A percentile compares a stretch with the other conserved stretches of the same genome.
phyloP scores from a whole-genome alignment of 2,329 filamentous ascomycete genomes.

The Emydomyces testavorans region DNA sequence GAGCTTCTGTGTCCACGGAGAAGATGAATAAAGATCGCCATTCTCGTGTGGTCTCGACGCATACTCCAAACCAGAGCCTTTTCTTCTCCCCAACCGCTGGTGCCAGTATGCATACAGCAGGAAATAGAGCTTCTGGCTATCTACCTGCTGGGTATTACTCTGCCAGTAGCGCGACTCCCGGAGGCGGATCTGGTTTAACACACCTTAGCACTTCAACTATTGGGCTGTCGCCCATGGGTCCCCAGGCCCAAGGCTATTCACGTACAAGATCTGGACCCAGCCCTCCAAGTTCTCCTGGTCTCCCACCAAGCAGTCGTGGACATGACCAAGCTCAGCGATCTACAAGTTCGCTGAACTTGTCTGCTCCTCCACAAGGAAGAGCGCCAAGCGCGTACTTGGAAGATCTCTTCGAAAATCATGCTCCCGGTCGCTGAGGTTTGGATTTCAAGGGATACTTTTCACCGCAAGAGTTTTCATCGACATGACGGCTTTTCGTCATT shows the following conservation, averaged over 20 bases:
- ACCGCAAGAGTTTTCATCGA: not conserved
- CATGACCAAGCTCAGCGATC: conserved; percentile 24
- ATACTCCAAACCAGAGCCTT: conserved; percentile 56
- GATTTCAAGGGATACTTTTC: conserved; percentile 1
- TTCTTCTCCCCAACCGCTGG: conserved; percentile 94
- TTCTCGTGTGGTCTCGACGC: conserved; percentile 31
- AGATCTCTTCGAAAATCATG: conserved; percentile 63
- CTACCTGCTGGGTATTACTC: conserved; percentile 88
- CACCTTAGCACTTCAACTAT: conserved; percentile 42
- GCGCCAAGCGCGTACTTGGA: conserved; percentile 85
- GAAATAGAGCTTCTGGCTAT: conserved; percentile 62
- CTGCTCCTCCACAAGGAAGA: conserved; percentile 54
- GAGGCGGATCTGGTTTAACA: conserved; percentile 27
- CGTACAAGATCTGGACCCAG: conserved; percentile 41
- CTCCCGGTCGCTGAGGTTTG: conserved; percentile 11
- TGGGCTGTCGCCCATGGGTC: conserved; percentile 50
- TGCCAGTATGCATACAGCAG: conserved; percentile 42
- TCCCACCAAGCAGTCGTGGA: conserved; percentile 37
- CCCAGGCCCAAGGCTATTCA: conserved; percentile 46
- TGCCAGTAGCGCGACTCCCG: conserved; percentile 47
- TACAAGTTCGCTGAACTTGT: conserved; percentile 53
- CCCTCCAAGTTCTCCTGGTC: conserved; percentile 55
- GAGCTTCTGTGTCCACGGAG: conserved; percentile 44
- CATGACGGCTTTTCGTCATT: not conserved
- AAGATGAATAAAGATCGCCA: conserved; percentile 34